Evolutionary conservation across 371 early-diverging fungal species (phyloP).

Genomic region (Actinomortierella wolfii): DNA sequence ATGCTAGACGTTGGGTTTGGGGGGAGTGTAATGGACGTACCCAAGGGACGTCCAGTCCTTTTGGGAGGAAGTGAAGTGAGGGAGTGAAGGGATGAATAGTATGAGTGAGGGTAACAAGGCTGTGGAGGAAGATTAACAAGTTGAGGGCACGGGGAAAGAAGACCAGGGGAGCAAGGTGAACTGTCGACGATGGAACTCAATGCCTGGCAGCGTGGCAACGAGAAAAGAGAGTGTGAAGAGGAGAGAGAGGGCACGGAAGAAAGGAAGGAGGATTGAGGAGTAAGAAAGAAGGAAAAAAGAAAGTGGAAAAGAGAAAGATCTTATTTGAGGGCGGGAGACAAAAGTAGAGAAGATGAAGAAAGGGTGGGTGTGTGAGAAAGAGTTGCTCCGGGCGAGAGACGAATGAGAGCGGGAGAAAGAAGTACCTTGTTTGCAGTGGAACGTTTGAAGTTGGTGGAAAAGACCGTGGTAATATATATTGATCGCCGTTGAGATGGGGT

Average conservation of each 20-base stretch:
- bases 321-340: background rate
- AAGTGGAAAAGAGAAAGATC: background rate
- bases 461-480: too few relatives aligned
- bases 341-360: background rate
- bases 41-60: constrained; percentile 4
- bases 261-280: background rate
- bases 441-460: too few relatives aligned
- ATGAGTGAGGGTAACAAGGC: background rate
- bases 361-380: too few relatives aligned
- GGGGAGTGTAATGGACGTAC: constrained; percentile 5
- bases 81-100: background rate
- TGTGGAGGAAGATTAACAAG: background rate
- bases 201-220: background rate
- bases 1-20: background rate
- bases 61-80: constrained; percentile 6
- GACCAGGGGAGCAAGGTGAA: background rate
- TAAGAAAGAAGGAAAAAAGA: constrained; percentile 1
- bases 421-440: too few relatives aligned
- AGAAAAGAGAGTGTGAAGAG: too few relatives aligned
- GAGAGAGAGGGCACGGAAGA: background rate
- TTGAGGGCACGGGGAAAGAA: background rate
- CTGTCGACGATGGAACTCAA: background rate
- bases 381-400: too few relatives aligned
- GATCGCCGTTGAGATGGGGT: too few relatives aligned
- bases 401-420: too few relatives aligned